Conservation (phyloP, 768 basidiomycete species). For the Kockovaella imperatae region DNA sequence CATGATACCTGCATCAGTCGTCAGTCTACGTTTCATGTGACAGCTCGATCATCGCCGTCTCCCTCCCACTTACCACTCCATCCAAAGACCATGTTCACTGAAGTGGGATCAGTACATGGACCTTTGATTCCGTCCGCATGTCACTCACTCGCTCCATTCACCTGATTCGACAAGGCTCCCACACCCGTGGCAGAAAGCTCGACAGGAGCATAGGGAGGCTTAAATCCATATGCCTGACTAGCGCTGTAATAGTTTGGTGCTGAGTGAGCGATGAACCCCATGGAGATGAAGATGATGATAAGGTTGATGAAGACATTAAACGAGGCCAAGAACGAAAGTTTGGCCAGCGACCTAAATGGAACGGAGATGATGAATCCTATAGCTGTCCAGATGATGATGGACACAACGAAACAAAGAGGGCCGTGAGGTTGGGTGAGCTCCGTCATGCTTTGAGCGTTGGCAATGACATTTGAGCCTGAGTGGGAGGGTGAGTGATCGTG, state of each 20-base stretch:
- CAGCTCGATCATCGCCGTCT: too few species aligned
- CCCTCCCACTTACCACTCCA: too few species aligned
- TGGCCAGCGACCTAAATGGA: slow-evolving; percentile 1
- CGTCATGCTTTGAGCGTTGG: slow-evolving; percentile 1
- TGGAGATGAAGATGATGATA: slow-evolving; percentile 2
- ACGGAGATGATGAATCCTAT: slow-evolving; percentile 2
- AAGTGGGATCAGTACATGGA: too few species aligned
- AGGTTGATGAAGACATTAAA: slow-evolving; percentile 5
- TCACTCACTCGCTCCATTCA: slow-evolving; percentile 1
- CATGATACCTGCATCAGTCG: slow-evolving; percentile 4
- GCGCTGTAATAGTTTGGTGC: slow-evolving; percentile 1
- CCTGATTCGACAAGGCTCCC: background rate
- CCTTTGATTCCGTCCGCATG: background rate
- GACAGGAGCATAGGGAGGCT: background rate
- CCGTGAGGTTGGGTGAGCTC: slow-evolving; percentile 3
- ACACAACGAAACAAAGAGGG: background rate
- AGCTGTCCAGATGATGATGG: slow-evolving; percentile 3
- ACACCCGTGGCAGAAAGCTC: background rate
- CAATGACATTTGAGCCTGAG: slow-evolving; percentile 2
- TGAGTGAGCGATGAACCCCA: slow-evolving; percentile 5
- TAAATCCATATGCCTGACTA: background rate
- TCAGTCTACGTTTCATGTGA: too few species aligned
- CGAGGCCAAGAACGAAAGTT: slow-evolving; percentile 1
- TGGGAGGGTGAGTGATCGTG: background rate
- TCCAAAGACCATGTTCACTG: slow-evolving; percentile 6